These are phyloP conservation scores for Tolypocladium amazonense DNA, from an alignment of 2,329 filamentous ascomycete genomes.

Conservation along the genomic window DNA sequence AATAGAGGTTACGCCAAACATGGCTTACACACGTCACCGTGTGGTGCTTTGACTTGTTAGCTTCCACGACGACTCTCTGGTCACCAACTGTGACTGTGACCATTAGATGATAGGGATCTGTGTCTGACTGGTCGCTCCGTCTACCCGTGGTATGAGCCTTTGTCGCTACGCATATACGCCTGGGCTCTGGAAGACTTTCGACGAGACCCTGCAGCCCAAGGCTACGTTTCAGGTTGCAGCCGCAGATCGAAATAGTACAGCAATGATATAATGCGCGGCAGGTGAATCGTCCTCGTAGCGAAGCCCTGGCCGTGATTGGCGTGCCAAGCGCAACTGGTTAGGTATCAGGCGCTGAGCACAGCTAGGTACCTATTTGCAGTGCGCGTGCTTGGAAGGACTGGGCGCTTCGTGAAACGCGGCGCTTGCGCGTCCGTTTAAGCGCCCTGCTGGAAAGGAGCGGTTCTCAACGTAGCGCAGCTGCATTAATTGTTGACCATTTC, in stretches of 20 bases:
- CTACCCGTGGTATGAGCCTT: no score
- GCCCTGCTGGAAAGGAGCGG: not conserved
- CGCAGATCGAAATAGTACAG: not conserved
- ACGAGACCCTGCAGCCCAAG: not conserved
- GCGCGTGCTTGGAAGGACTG: not conserved
- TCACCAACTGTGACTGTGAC: not conserved
- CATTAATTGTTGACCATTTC: not conserved
- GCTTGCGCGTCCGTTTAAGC: not conserved
- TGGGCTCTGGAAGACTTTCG: not conserved
- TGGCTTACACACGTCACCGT: slow-evolving; percentile 3
- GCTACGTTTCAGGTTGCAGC: not conserved
- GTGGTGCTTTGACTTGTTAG: not conserved
- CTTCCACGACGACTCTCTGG: not conserved
- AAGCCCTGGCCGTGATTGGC: not conserved
- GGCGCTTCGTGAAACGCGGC: not conserved
- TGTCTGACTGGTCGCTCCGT: not conserved
- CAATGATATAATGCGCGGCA: not conserved
- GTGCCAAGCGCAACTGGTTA: not conserved
- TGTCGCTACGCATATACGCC: not conserved
- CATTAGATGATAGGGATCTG: no score
- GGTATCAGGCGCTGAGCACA: not conserved
- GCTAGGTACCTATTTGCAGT: not conserved
- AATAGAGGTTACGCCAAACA: slow-evolving; percentile 10
- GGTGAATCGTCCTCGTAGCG: not conserved
- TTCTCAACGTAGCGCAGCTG: not conserved